Conservation (phyloP, 768 basidiomycete species). For the Daedaleopsis sinensis region DNA sequence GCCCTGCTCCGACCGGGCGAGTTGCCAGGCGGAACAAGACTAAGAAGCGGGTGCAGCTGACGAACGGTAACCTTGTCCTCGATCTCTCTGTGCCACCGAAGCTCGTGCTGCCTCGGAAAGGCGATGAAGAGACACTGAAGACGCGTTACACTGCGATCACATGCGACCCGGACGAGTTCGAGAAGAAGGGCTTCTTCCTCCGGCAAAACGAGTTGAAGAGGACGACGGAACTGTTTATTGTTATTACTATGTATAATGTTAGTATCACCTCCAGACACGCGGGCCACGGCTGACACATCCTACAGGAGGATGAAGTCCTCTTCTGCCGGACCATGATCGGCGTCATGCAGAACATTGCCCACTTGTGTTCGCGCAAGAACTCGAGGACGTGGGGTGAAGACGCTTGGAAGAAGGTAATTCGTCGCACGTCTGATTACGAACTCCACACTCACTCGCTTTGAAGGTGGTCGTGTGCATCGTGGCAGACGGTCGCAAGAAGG, state of each 20-base stretch:
- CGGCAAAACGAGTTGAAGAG: slow-evolving; percentile 81
- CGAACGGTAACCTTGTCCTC: slow-evolving; percentile 87
- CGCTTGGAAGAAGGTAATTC: slow-evolving; percentile 88
- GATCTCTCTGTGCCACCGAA: slow-evolving; percentile 85
- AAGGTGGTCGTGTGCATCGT: slow-evolving; percentile 93
- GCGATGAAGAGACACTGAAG: slow-evolving; percentile 73
- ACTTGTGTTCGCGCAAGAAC: slow-evolving; percentile 82
- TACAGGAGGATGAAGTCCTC: slow-evolving; percentile 83
- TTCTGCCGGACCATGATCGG: slow-evolving; percentile 95
- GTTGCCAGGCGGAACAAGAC: slow-evolving; percentile 69
- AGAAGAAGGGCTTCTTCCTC: slow-evolving; percentile 79
- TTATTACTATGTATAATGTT: slow-evolving; percentile 97
- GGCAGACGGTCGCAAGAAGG: slow-evolving; percentile 81
- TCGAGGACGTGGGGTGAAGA: slow-evolving; percentile 96
- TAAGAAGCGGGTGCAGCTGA: slow-evolving; percentile 82
- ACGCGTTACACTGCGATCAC: slow-evolving; percentile 88
- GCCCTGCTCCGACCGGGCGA: slow-evolving; percentile 84
- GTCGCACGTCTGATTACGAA: not conserved
- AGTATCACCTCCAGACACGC: slow-evolving; percentile 31
- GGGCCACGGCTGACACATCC: slow-evolving; percentile 7
- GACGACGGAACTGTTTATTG: slow-evolving; percentile 89
- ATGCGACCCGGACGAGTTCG: slow-evolving; percentile 92
- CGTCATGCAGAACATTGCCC: slow-evolving; percentile 87
- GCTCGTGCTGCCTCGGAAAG: slow-evolving; percentile 71
- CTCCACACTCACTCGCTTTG: not conserved